A percentile compares a stretch with the other conserved stretches of the same genome.
phyloP scores from a whole-genome alignment of 1,284 basidiomycete genomes.

The Pseudozyma flocculosa region DNA sequence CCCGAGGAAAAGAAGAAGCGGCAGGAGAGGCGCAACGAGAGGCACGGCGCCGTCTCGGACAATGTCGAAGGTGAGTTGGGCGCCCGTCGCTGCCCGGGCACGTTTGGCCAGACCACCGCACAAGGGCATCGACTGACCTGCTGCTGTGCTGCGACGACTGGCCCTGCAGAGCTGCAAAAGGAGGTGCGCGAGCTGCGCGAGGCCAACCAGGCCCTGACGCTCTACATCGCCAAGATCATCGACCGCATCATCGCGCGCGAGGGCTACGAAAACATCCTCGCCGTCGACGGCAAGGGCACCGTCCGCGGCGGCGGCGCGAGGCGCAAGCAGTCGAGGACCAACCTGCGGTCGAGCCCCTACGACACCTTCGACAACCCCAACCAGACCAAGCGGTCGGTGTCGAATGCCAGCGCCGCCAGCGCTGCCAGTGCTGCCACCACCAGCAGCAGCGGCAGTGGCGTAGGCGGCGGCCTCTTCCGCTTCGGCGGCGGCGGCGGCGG shows the following conservation, averaged over 20 bases:
- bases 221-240: conserved; percentile 94
- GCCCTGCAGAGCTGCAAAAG: conserved; percentile 57
- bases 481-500: conserved; percentile 10
- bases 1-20: conserved; percentile 15
- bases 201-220: conserved; percentile 86
- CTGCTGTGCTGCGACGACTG: not conserved
- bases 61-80: conserved; percentile 9
- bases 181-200: conserved; percentile 89
- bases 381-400: conserved; percentile 5
- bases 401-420: conserved; percentile 9
- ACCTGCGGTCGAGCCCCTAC: conserved; percentile 1
- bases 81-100: too few relatives aligned
- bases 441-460: not conserved
- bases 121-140: too few relatives aligned
- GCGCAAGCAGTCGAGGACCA: conserved; percentile 20
- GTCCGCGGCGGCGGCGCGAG: conserved; percentile 50
- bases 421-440: conserved; percentile 3
- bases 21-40: conserved; percentile 45
- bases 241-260: conserved; percentile 90
- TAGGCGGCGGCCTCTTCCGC: conserved; percentile 22
- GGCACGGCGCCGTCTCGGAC: conserved; percentile 23
- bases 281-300: conserved; percentile 68
- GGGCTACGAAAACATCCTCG: conserved; percentile 88
- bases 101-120: too few relatives aligned
- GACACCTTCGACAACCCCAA: not conserved